Evolutionary conservation across 2,329 filamentous ascomycete species (phyloP).

Genomic region (Nigrospora sphaerica): DNA sequence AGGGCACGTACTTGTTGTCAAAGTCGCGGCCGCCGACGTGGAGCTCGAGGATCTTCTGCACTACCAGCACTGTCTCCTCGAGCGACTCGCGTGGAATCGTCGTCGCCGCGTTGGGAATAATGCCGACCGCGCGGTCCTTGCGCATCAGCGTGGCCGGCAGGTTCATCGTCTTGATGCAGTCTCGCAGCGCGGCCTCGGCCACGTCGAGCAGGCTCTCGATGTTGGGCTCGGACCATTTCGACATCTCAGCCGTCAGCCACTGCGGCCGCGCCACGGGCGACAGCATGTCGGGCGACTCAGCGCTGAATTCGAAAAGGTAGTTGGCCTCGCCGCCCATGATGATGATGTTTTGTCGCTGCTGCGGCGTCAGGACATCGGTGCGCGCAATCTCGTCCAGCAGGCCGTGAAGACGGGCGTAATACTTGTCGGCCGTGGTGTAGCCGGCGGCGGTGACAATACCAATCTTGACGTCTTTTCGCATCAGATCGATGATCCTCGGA

Average conservation of each 20-base stretch:
- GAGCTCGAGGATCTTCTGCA: conserved; percentile 86
- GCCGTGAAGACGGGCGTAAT: conserved; percentile 81
- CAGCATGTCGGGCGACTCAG: conserved; percentile 58
- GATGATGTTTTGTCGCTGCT: conserved; percentile 71
- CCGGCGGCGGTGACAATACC: conserved; percentile 96
- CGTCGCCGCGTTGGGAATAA: conserved; percentile 57
- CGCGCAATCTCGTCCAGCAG: conserved; percentile 70
- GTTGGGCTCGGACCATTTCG: conserved; percentile 66
- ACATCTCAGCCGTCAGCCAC: conserved; percentile 77
- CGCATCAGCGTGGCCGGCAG: conserved; percentile 75
- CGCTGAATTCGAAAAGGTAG: conserved; percentile 80
- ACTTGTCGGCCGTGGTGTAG: conserved; percentile 80
- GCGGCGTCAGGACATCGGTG: conserved; percentile 49
- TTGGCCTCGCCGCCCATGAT: conserved; percentile 96
- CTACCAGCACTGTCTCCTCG: conserved; percentile 91
- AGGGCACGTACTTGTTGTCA: conserved; percentile 53
- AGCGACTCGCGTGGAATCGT: conserved; percentile 81
- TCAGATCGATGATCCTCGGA: conserved; percentile 57
- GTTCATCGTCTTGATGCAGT: conserved; percentile 73
- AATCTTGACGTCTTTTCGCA: conserved; percentile 72
- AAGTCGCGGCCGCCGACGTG: conserved; percentile 47
- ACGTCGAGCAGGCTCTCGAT: conserved; percentile 80
- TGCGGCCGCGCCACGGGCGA: conserved; percentile 55
- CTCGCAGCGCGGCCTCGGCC: conserved; percentile 74
- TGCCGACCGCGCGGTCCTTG: conserved; percentile 81